Evolutionary conservation across 2,329 filamentous ascomycete genomes (phyloP).

Genomic region (Didymella pinodella): DNA sequence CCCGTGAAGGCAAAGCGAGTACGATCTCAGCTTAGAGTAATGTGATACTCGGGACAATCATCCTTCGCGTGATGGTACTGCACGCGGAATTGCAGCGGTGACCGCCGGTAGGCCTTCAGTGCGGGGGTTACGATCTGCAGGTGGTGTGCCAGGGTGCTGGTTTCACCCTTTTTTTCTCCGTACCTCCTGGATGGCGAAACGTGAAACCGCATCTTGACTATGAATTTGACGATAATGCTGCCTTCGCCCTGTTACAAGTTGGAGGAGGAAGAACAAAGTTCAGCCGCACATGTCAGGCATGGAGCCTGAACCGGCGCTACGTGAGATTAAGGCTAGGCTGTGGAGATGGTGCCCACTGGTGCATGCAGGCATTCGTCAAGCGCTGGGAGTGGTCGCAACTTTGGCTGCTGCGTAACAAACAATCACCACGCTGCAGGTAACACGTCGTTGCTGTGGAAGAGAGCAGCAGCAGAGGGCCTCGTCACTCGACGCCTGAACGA

Average conservation of each 20-base stretch:
- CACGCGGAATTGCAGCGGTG: conserved; percentile 2
- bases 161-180: background rate
- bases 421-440: conserved; percentile 15
- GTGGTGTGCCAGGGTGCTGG: background rate
- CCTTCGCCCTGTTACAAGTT: background rate
- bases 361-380: conserved; percentile 18
- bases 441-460: conserved; percentile 17
- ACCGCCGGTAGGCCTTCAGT: background rate
- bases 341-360: conserved; percentile 15
- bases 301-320: conserved; percentile 5
- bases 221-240: background rate
- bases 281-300: conserved; percentile 8
- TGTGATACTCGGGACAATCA: background rate
- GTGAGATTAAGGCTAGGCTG: conserved; percentile 4
- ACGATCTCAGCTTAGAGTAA: background rate
- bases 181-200: background rate
- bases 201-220: background rate
- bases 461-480: background rate
- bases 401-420: conserved; percentile 19
- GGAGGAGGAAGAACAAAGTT: background rate
- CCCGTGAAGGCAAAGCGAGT: background rate
- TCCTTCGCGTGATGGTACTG: conserved; percentile 3
- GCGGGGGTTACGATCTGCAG: conserved; percentile 14
- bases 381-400: conserved; percentile 14
- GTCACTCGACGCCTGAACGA: background rate